Conservation (phyloP, 345 rosid species). For the Abelmoschus esculentus region DNA sequence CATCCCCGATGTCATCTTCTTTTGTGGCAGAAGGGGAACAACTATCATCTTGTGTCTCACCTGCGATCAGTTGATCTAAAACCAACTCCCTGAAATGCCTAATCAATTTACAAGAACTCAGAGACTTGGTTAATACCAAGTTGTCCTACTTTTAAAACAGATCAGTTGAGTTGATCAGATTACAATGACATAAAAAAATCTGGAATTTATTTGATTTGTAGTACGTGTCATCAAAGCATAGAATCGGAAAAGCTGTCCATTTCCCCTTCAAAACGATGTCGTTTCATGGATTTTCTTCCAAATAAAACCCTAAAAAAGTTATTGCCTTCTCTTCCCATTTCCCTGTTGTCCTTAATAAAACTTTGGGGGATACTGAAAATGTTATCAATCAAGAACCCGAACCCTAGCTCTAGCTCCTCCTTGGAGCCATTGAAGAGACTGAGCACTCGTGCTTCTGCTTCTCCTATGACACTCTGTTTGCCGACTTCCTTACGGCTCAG, state of each 20-base stretch:
- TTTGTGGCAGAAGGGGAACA: too few relatives aligned
- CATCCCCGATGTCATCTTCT: too few relatives aligned
- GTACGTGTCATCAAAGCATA: slow-evolving; percentile 7
- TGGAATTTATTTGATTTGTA: neutral
- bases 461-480: slow-evolving; percentile 15
- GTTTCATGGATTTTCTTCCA: neutral
- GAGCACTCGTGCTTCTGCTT: slow-evolving; percentile 17
- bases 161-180: too few relatives aligned
- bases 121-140: too few relatives aligned
- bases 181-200: too few relatives aligned
- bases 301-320: neutral
- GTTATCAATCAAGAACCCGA: slow-evolving; percentile 33
- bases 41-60: too few relatives aligned
- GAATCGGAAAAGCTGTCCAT: neutral
- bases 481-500: slow-evolving; percentile 20
- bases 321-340: neutral
- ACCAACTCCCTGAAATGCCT: too few relatives aligned
- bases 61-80: too few relatives aligned
- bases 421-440: slow-evolving; percentile 7
- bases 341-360: neutral
- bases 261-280: neutral
- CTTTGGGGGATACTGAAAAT: slow-evolving; percentile 5
- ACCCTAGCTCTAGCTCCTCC: slow-evolving; percentile 13
- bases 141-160: too few relatives aligned
- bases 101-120: too few relatives aligned